phyloP scores from a whole-genome alignment of 2,329 filamentous ascomycete genomes.

The Tothia fuscella region DNA sequence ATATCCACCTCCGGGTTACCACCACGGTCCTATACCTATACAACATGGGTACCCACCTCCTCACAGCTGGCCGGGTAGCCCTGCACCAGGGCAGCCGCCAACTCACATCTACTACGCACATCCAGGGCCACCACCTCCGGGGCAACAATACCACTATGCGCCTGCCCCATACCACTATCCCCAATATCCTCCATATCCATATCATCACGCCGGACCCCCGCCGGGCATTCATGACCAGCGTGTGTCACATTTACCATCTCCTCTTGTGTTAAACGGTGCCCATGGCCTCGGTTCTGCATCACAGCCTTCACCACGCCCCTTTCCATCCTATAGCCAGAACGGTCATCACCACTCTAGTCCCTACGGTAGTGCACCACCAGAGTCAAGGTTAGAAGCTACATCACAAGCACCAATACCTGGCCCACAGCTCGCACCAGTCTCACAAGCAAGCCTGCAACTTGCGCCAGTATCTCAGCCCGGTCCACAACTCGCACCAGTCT shows the following conservation, averaged over 20 bases:
- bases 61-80: constrained; percentile 30
- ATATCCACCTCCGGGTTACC: constrained; percentile 24
- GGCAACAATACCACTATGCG: constrained; percentile 2
- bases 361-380: background rate
- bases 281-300: too few species aligned
- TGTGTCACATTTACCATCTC: too few species aligned
- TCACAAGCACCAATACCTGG: background rate
- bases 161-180: background rate
- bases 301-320: too few species aligned
- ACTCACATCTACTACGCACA: constrained; percentile 31
- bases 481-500: constrained; percentile 3
- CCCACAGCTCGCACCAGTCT: background rate
- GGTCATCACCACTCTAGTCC: too few species aligned
- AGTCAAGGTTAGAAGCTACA: background rate
- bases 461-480: too few species aligned
- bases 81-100: constrained; percentile 24
- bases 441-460: background rate
- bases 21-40: background rate
- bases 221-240: too few species aligned
- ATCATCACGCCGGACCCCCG: background rate
- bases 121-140: constrained; percentile 13
- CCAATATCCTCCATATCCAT: background rate
- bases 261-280: too few species aligned
- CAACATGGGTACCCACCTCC: constrained; percentile 12
- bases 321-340: too few species aligned